These are phyloP conservation scores for Astrothelium subdiscretum DNA, from an alignment of 495 filamentous ascomycete genomes.

Conservation along the genomic window DNA sequence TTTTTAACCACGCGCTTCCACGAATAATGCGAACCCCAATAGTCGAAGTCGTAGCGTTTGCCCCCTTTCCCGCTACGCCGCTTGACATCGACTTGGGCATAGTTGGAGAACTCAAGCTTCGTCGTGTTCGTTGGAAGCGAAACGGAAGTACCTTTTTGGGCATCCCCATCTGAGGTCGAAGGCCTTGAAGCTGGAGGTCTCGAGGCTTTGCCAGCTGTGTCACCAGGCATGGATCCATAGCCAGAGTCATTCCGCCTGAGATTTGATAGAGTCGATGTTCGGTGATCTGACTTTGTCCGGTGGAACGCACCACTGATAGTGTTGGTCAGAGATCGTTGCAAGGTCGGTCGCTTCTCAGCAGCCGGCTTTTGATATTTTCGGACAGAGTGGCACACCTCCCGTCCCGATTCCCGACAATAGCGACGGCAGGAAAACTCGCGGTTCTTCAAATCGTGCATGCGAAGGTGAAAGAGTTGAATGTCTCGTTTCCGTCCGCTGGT, in stretches of 20 bases:
- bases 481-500: constrained; percentile 47
- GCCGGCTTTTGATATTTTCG: constrained; percentile 47
- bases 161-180: constrained; percentile 36
- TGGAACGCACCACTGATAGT: constrained; percentile 41
- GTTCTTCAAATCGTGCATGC: constrained; percentile 83
- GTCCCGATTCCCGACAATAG: constrained; percentile 86
- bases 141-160: constrained; percentile 27
- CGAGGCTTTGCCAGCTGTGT: neutral
- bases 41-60: constrained; percentile 82
- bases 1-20: constrained; percentile 68
- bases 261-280: constrained; percentile 31
- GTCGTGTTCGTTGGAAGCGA: constrained; percentile 54
- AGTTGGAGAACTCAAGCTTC: constrained; percentile 92
- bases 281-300: constrained; percentile 41
- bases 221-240: constrained; percentile 35
- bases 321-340: constrained; percentile 51
- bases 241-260: constrained; percentile 48
- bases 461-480: constrained; percentile 83
- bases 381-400: constrained; percentile 81
- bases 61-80: constrained; percentile 43
- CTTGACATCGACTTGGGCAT: constrained; percentile 79
- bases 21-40: constrained; percentile 76
- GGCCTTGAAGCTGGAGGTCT: constrained; percentile 6
- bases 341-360: constrained; percentile 21
- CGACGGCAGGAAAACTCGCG: constrained; percentile 84